A percentile compares a stretch with the other conserved stretches of the same genome.
Conservation (phyloP, 306 rosid species). For the Lathyrus tuberosus region DNA sequence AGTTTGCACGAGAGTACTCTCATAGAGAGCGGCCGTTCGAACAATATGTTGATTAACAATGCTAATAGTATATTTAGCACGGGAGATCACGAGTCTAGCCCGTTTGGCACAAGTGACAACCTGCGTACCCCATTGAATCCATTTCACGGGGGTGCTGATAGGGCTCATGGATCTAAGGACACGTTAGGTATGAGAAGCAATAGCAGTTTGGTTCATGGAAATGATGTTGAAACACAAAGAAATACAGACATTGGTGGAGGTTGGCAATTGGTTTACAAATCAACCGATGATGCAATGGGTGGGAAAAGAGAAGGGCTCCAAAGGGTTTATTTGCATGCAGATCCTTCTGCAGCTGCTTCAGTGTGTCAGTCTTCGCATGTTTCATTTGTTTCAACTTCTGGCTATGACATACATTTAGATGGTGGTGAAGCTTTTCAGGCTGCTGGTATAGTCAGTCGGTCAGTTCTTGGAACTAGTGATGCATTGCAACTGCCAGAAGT, state of each 20-base stretch:
- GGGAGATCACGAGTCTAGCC: constrained; percentile 62
- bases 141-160: constrained; percentile 60
- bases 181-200: constrained; percentile 55
- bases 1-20: constrained; percentile 80
- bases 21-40: constrained; percentile 65
- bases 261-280: constrained; percentile 92
- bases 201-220: constrained; percentile 48
- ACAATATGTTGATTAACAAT: constrained; percentile 66
- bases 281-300: constrained; percentile 54
- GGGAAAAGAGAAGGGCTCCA: constrained; percentile 74
- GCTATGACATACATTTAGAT: constrained; percentile 64
- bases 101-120: constrained; percentile 68
- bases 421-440: constrained; percentile 68
- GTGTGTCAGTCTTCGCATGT: constrained; percentile 60
- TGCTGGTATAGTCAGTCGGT: constrained; percentile 79
- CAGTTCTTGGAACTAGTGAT: constrained; percentile 71
- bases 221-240: constrained; percentile 45
- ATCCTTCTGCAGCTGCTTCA: constrained; percentile 52
- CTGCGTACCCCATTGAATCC: constrained; percentile 72
- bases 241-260: constrained; percentile 92
- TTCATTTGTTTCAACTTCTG: constrained; percentile 74
- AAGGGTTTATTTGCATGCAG: constrained; percentile 88
- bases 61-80: constrained; percentile 70
- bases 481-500: constrained; percentile 46
- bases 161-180: constrained; percentile 64